Base-by-base conservation (phyloP, 805 yeast species). In the Lipomyces sp. region DNA sequence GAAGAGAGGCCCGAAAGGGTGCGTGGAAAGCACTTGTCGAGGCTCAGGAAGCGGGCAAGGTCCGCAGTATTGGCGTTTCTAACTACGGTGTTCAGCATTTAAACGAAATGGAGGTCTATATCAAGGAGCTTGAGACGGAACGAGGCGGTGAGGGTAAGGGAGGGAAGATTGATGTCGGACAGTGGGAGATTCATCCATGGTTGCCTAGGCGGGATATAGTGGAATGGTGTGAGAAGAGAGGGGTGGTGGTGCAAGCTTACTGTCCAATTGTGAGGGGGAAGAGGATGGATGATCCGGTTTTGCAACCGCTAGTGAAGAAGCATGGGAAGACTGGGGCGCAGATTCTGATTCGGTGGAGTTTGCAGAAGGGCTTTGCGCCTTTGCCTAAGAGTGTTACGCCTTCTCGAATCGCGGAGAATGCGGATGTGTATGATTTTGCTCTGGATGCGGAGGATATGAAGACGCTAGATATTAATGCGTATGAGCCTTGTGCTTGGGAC, bases 81-180 rank as follows among this genome's bases (percentile, higher is more conserved):
- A 87, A 87, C 76, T 87, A 81, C 73, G 89, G 89, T 24, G 75
- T 79, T 32, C 80, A 81, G 59, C 90, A 87, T 73, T 72, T 87
- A 33, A 6, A 39, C 48, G 48, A 39, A 39, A 39, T 39, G 48
- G 48, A 39, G 48, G 18, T 39, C 48, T 39, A 39, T 39, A 39
- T 39, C 48, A 76, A 85, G 72, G 89, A 87, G 75, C 75, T 88
- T 30, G 73, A 83, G 51, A 39, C 3, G 48, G 48, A 39, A 39
- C 48, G 48, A 6, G 73, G 73, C 5, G 83, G 85, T 81, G 77
- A 77, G 10, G 84, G 79, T 2, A 77, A 86, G 53, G 78, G 76
- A 62, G 74, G 76, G 63, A 81, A 80, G 70, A 91, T 96, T 0
- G 92, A 86, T 2, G 87, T 88, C 50, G 87, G 90, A 74, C 95